Conservation (phyloP, 805 yeast genomes). For the Lipomyces chichibuensis region DNA sequence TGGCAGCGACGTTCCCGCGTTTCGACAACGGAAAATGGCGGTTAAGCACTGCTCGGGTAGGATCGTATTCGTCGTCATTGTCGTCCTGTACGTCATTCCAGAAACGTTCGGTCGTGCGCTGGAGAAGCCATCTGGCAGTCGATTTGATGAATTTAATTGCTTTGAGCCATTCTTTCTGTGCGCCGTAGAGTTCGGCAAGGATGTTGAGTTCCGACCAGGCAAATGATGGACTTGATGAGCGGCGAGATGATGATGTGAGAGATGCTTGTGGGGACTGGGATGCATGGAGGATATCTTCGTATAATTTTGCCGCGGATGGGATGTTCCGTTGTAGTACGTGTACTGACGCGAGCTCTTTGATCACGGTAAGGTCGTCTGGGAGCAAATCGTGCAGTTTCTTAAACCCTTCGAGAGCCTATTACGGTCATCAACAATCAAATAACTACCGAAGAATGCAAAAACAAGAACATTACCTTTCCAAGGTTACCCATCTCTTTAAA, state of each 20-base stretch:
- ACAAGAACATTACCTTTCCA: conserved; percentile 49
- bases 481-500: conserved; percentile 67
- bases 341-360: conserved; percentile 61
- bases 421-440: neutral
- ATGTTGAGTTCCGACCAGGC: conserved; percentile 90
- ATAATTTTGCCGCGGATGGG: conserved; percentile 38
- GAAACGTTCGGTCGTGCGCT: conserved; percentile 62
- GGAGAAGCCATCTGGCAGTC: conserved; percentile 82
- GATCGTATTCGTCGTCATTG: conserved; percentile 51
- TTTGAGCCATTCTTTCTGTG: conserved; percentile 62
- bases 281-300: conserved; percentile 37
- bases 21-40: conserved; percentile 39
- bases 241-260: conserved; percentile 51
- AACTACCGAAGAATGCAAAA: neutral
- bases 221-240: conserved; percentile 63
- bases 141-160: conserved; percentile 69
- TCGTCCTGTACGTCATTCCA: conserved; percentile 73
- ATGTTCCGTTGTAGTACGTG: conserved; percentile 41
- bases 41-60: conserved; percentile 33
- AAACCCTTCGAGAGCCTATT: conserved; percentile 66
- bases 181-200: conserved; percentile 75
- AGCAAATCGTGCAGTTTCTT: conserved; percentile 58
- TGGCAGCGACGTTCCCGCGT: conserved; percentile 32
- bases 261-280: conserved; percentile 23
- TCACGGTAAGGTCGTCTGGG: conserved; percentile 63